Evolutionary conservation across 768 basidiomycete genomes (phyloP), one percentile per base, ranked within the genome.

Genomic region (Boletus rubroflammeus): DNA sequence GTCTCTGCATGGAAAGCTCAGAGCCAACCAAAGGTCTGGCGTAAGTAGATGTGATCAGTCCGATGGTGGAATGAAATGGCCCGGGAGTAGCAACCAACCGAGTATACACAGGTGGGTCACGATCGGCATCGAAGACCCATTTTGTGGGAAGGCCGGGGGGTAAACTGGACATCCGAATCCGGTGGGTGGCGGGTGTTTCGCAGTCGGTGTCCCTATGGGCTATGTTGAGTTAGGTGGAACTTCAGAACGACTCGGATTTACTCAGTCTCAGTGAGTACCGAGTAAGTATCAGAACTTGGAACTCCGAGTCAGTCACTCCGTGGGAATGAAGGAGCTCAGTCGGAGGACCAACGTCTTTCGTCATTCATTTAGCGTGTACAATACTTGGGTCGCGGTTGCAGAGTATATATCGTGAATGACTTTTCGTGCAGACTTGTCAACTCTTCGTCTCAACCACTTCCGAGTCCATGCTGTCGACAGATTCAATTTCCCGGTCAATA

Each of bases 21-120:
- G 62, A 63, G 15, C 62, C 59, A 8, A 64, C 40, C 50, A 63
- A 28, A 5, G 34, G 43, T 15, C 62, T 63, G 17, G 23, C 1
- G 4, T 3, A 35, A 35, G 8, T 10, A 28, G 23, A 2, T 4
- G 10, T 13, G 15, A 46, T 57, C 17, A 45, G 26, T 29, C 7
- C 0, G 13, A 19, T 2, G 9, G 36, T 19, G 7, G 31, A 6
- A 19, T 26, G 19, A n/a, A 32, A 23, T 10, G 3, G n/a, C n/a
- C n/a, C n/a, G n/a, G n/a, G 2, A 26, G 11, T 9, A 26, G 17
- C 28, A 13, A 44, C 59, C 38, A 13, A 63, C 62, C 62, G 59
- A 26, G 59, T 63, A 25, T 62, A 60, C 28, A 45, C 62, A 4
- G 54, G 54, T 2, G 54, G 52, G 6, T 54, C 38, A 11, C 58